Evolutionary conservation across 2,329 filamentous ascomycete genomes (phyloP), one percentile per base, ranked within the genome.

Genomic region (Xylariaceae sp.): DNA sequence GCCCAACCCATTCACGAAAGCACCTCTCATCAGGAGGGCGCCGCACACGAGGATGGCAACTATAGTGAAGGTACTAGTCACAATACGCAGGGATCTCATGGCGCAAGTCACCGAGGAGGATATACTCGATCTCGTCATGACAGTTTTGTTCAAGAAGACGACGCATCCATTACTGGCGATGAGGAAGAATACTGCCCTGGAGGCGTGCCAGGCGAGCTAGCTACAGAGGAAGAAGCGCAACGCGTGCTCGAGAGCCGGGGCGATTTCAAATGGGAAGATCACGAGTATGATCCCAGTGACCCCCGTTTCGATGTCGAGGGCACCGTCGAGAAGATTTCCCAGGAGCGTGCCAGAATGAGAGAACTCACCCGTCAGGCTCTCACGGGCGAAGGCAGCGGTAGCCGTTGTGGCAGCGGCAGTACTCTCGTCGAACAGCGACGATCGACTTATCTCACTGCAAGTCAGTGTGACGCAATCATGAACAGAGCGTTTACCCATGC

Each of bases 251-350:
- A 44, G 17, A 17, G 44, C 10, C 6, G 35, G 23, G 23, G 23
- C 8, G 7, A 11, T 3, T 39, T 23, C 35, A 48, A 45, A 17
- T 56, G 47, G n/a, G 17, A 9, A 1, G 55, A 57, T 42, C 35
- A 51, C 11, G 17, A 3, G 5, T 52, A 49, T 34, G 56, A 61
- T 17, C 35, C 47, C 1, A 37, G 39, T 4, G 59, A 61, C 30
- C 58, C 55, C 3, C 51, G 48, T 5, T 60, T 39, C 18, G 51
- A 60, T 35, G 42, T 57, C 7, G 17, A n/a, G 3, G 55, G 35
- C n/a, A 52, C 52, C 2, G 18, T 58, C 9, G 13, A 7, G 10
- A 35, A 10, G 6, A 51, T 23, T 30, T 30, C 23, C 5, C 11
- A 23, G 39, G 37, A 30, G 7, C 18, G 23, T 23, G 34, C 5